Evolutionary conservation across 768 basidiomycete species (phyloP).

Genomic region (Boletus rufocinnamomeus): DNA sequence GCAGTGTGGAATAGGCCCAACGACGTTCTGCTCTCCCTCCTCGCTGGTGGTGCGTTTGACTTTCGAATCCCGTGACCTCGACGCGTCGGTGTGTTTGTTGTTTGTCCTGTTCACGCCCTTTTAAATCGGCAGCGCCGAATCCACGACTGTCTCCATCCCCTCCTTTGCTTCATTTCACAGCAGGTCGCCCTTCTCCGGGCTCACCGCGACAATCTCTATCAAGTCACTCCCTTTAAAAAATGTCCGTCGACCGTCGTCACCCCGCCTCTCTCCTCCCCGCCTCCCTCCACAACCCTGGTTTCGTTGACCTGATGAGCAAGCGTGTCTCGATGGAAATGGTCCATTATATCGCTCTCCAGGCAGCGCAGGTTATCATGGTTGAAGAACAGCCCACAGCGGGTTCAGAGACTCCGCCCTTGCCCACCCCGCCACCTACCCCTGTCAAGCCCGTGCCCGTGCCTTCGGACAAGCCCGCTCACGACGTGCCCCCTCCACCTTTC

Average conservation of each 20-base stretch:
- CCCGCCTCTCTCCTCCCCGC: constrained; percentile 83
- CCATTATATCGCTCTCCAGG: constrained; percentile 76
- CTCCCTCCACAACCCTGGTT: constrained; percentile 73
- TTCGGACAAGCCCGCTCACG: constrained; percentile 35
- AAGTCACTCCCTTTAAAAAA: constrained; percentile 35
- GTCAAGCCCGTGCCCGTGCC: constrained; percentile 43
- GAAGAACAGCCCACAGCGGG: constrained; percentile 47
- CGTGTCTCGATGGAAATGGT: constrained; percentile 87
- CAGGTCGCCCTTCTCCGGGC: constrained; percentile 1
- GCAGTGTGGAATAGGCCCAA: neutral
- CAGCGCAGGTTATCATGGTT: constrained; percentile 72
- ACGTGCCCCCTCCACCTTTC: constrained; percentile 25
- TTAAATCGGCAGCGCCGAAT: constrained; percentile 11
- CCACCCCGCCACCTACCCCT: constrained; percentile 73
- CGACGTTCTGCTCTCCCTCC: neutral
- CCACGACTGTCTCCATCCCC: too few relatives aligned
- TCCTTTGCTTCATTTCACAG: constrained; percentile 23
- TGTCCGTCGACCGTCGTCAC: constrained; percentile 49
- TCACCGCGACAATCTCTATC: constrained; percentile 33
- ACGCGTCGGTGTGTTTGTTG: constrained; percentile 24
- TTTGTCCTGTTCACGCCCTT: constrained; percentile 7
- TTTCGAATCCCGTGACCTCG: constrained; percentile 34
- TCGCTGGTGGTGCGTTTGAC: constrained; percentile 9
- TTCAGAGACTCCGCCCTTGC: constrained; percentile 38
- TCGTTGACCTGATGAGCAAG: constrained; percentile 76